phyloP scores from a whole-genome alignment of 2,329 filamentous ascomycete genomes.

The Didymella arachidicola region DNA sequence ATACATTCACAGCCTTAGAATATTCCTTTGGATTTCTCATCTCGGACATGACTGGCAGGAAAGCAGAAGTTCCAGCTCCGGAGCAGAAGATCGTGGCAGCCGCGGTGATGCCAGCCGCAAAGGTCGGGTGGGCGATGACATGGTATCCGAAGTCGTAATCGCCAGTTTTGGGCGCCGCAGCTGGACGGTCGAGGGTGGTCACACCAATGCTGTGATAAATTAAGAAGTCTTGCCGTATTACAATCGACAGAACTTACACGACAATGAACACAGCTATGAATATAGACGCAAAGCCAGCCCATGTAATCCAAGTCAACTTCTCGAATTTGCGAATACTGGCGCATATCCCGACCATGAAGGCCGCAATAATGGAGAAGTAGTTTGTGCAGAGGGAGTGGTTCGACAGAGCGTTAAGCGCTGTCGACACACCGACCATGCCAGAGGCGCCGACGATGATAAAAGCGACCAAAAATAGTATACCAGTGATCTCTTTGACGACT shows the following conservation, averaged over 20 bases:
- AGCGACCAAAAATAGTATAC: slow-evolving; percentile 64
- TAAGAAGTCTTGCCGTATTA: neutral
- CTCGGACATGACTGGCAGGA: slow-evolving; percentile 70
- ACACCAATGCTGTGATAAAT: slow-evolving; percentile 57
- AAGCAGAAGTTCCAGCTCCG: slow-evolving; percentile 66
- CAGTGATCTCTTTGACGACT: slow-evolving; percentile 60
- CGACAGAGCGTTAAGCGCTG: slow-evolving; percentile 67
- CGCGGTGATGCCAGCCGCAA: slow-evolving; percentile 66
- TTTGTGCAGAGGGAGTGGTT: slow-evolving; percentile 67
- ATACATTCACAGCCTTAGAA: slow-evolving; percentile 66
- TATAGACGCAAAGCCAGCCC: slow-evolving; percentile 66
- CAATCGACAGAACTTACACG: slow-evolving; percentile 43
- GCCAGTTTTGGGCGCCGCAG: slow-evolving; percentile 66
- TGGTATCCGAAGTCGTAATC: slow-evolving; percentile 67
- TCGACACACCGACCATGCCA: slow-evolving; percentile 67
- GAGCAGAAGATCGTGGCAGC: slow-evolving; percentile 66
- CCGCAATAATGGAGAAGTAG: slow-evolving; percentile 65
- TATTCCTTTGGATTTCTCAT: slow-evolving; percentile 68
- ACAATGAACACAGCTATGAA: slow-evolving; percentile 66
- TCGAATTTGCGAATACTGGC: slow-evolving; percentile 67
- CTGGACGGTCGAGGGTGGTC: slow-evolving; percentile 64
- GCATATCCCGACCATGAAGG: slow-evolving; percentile 58
- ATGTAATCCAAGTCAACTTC: slow-evolving; percentile 69
- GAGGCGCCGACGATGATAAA: slow-evolving; percentile 65
- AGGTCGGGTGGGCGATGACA: slow-evolving; percentile 64